Percentiles rank a stretch among this genome's conserved stretches.
These are phyloP conservation scores for Nakazawaea sp. DNA, from an alignment of 805 yeast species.

Conservation along the genomic window DNA sequence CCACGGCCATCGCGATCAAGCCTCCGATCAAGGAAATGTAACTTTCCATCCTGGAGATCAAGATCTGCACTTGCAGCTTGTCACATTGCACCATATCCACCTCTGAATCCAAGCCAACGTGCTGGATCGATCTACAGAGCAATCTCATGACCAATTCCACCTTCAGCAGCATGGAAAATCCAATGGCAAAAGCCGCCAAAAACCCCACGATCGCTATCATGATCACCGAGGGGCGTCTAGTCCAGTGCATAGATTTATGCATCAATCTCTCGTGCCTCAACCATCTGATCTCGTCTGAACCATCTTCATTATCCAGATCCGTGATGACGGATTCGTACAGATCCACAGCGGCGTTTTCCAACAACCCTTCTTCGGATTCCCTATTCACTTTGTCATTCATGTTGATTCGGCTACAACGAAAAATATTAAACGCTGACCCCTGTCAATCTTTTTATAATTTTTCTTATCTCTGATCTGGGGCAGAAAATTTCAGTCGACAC, in stretches of 20 bases:
- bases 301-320: conserved; percentile 22
- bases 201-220: conserved; percentile 33
- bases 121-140: conserved; percentile 21
- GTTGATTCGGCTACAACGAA: no score
- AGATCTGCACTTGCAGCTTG: conserved; percentile 26
- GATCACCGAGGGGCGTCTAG: conserved; percentile 40
- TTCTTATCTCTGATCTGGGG: neutral
- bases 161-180: conserved; percentile 25
- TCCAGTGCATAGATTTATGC: conserved; percentile 39
- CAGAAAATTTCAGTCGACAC: neutral
- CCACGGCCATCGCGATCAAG: conserved; percentile 33
- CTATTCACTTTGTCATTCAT: neutral
- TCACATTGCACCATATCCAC: conserved; percentile 19
- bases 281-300: conserved; percentile 36
- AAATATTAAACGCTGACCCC: no score
- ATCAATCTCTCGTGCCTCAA: conserved; percentile 38
- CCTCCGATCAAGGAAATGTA: conserved; percentile 28
- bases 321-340: conserved; percentile 30
- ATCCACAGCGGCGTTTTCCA: conserved; percentile 12
- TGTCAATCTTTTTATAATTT: neutral
- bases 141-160: conserved; percentile 25
- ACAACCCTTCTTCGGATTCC: neutral
- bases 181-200: conserved; percentile 30
- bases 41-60: conserved; percentile 38
- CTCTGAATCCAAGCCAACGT: neutral